Evolutionary conservation across 257 asterid species (phyloP), one percentile per base, ranked within the genome.

Genomic region (Fraxinus excelsior): DNA sequence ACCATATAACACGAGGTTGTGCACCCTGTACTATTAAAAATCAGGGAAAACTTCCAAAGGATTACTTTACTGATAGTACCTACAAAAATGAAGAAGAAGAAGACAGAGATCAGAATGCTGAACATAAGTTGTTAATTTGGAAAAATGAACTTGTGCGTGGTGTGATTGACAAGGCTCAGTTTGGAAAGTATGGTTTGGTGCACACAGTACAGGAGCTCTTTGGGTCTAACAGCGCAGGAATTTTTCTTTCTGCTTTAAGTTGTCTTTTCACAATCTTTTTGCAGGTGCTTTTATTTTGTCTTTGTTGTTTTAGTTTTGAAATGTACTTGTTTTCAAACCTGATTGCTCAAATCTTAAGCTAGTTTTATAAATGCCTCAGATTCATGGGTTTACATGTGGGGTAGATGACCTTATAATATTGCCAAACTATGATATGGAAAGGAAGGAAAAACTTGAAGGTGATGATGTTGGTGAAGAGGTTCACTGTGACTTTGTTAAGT

Each of bases 141-240:
- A 96, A 89, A 81, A 96, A 96, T 85, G 98, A 96, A 86, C 91
- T 91, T 38, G 97, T 96, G 46, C 92, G 90, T 80, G 98, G 99
- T 87, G 96, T 96, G 80, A 87, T 96, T 51, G 99, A 96, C 90
- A 96, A 96, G 86, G 97, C 99, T 60, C 99, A 96, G 87, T 96
- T 96, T 86, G 99, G 97, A 66, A 91, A 91, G 80, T 96, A 84
- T 86, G 99, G 99, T 68, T 85, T 93, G 88, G 99, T 93, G 37
- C 99, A 96, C 85, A 90, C 97, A 10, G 91, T 96, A 70, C 99
- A 96, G 85, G 99, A 96, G 89, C 96, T 93, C 60, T 96, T 93
- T 79, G 99, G 99, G 74, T 78, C 97, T 74, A 86, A 86, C 76
- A 88, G 88, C 85, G 99, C 99, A 3, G 99, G 99, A 79, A 85